Evolutionary conservation across 2,329 filamentous ascomycete species (phyloP).

Genomic region (Paecilomyces sp.): DNA sequence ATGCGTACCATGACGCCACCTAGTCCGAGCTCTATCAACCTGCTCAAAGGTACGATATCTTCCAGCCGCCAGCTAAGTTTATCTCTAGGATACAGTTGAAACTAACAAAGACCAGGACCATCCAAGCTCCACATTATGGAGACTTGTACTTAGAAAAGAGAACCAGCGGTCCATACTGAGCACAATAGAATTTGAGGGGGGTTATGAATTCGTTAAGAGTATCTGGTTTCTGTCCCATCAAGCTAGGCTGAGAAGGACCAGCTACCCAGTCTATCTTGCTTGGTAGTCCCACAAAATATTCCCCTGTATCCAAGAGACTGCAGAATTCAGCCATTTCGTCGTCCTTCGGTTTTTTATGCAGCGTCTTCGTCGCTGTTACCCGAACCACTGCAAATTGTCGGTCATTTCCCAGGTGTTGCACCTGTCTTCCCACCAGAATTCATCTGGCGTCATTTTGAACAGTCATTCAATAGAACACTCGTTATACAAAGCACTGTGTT

Average conservation of each 20-base stretch:
- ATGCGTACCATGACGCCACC: slow-evolving; percentile 20
- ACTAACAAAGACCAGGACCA: slow-evolving; percentile 23
- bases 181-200: slow-evolving; percentile 1
- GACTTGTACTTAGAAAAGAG: slow-evolving; percentile 12
- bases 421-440: neutral
- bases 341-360: neutral
- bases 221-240: slow-evolving; percentile 1
- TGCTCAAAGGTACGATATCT: slow-evolving; percentile 29
- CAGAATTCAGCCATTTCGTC: slow-evolving; percentile 5
- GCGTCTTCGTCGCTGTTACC: neutral
- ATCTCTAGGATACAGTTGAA: neutral
- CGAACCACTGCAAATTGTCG: neutral
- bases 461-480: neutral
- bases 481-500: neutral
- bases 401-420: neutral
- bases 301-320: neutral
- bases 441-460: neutral
- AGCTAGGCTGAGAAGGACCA: slow-evolving; percentile 10
- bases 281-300: slow-evolving; percentile 2
- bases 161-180: slow-evolving; percentile 1
- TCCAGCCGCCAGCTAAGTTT: neutral
- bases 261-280: slow-evolving; percentile 13
- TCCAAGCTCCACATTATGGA: slow-evolving; percentile 36
- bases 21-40: slow-evolving; percentile 27
- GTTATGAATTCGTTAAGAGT: slow-evolving; percentile 1